phyloP scores from a whole-genome alignment of 495 filamentous ascomycete genomes.

The Pseudomonodictys pantanalensis region DNA sequence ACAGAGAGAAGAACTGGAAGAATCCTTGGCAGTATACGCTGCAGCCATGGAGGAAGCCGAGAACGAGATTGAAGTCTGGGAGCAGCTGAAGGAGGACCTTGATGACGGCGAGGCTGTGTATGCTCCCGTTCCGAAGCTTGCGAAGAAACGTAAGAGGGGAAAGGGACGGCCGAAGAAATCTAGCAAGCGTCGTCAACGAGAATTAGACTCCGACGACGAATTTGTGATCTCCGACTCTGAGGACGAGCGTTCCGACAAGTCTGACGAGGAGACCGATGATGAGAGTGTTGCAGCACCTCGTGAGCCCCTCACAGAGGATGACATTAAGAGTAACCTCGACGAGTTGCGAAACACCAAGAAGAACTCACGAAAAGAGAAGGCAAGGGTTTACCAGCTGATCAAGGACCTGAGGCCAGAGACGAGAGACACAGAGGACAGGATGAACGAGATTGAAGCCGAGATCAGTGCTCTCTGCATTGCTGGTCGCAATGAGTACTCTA shows the following conservation, averaged over 20 bases:
- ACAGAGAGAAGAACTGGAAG: conserved; percentile 40
- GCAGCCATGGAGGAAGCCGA: conserved; percentile 42
- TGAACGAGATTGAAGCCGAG: conserved; percentile 39
- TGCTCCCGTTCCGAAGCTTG: conserved; percentile 40
- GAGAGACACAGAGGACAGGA: conserved; percentile 34
- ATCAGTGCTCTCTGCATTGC: conserved; percentile 52
- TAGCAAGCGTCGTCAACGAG: conserved; percentile 23
- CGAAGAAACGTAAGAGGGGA: conserved; percentile 41
- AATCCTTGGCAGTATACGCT: conserved; percentile 38
- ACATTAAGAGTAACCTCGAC: conserved; percentile 41
- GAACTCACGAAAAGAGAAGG: conserved; percentile 37
- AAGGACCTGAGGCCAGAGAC: conserved; percentile 36
- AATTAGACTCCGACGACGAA: conserved; percentile 21
- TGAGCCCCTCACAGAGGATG: conserved; percentile 40
- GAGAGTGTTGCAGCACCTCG: conserved; percentile 5
- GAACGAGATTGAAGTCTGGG: conserved; percentile 49
- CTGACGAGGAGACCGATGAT: conserved; percentile 29
- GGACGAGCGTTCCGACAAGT: conserved; percentile 34
- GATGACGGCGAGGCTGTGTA: conserved; percentile 52
- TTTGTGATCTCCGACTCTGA: neutral
- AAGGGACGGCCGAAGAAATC: conserved; percentile 6
- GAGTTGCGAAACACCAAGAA: conserved; percentile 44
- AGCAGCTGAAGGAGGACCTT: conserved; percentile 45
- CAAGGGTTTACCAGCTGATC: conserved; percentile 38
- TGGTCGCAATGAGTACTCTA: conserved; percentile 54